Evolutionary conservation across 1,284 basidiomycete genomes (phyloP).

Genomic region (Stygiomarasmius scandens): DNA sequence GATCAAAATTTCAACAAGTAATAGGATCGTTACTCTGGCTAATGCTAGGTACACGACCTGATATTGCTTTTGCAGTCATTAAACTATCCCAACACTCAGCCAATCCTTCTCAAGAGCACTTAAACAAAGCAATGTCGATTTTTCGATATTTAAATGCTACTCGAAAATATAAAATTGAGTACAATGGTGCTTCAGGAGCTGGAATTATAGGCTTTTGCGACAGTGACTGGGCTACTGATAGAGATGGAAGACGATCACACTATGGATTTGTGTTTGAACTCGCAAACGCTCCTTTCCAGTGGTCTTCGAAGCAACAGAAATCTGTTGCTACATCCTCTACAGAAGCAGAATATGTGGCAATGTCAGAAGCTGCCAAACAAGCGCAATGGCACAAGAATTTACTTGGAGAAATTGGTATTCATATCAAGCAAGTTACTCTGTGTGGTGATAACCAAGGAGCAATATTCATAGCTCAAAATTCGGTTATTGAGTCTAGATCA

Average conservation of each 20-base stretch:
- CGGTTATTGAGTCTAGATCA: conserved; percentile 27
- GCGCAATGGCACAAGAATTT: not conserved
- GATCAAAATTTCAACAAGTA: too few relatives aligned
- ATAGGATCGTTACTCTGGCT: too few relatives aligned
- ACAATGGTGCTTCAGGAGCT: conserved; percentile 15
- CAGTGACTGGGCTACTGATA: conserved; percentile 30
- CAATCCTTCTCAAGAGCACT: too few relatives aligned
- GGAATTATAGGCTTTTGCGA: conserved; percentile 20
- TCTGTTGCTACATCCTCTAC: conserved; percentile 31
- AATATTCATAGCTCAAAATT: conserved; percentile 33
- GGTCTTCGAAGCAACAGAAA: conserved; percentile 29
- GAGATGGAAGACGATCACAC: conserved; percentile 17
- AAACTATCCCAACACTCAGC: too few relatives aligned
- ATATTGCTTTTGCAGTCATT: too few relatives aligned
- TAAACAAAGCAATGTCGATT: conserved; percentile 16
- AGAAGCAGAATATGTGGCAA: conserved; percentile 37
- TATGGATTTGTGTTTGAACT: conserved; percentile 27
- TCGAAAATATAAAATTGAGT: conserved; percentile 22
- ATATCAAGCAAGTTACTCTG: too few relatives aligned
- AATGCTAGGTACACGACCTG: too few relatives aligned
- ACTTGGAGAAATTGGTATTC: too few relatives aligned
- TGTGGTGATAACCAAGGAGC: conserved; percentile 44
- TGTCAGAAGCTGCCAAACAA: conserved; percentile 25
- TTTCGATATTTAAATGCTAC: conserved; percentile 27
- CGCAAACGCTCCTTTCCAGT: conserved; percentile 22